Evolutionary conservation across 208 protist species (phyloP).

Genomic region (Leishmania gerbilli): DNA sequence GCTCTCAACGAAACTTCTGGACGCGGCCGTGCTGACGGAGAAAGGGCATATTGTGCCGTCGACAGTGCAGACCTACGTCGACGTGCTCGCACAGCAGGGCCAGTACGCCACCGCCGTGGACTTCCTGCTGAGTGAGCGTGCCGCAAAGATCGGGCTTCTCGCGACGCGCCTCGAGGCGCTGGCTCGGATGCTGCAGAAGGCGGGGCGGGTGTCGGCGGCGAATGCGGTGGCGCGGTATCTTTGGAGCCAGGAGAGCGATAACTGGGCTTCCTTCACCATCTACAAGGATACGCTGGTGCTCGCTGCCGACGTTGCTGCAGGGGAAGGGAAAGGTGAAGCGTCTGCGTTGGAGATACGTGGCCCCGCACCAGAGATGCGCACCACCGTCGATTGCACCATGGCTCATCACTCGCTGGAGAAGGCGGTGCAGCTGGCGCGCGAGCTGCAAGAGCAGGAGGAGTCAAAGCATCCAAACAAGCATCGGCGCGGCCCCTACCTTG

Average conservation of each 20-base stretch:
- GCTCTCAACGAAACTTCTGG: slow-evolving; percentile 70
- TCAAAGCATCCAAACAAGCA: slow-evolving; percentile 35
- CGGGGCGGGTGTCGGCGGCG: slow-evolving; percentile 43
- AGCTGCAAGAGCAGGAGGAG: slow-evolving; percentile 36
- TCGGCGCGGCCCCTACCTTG: slow-evolving; percentile 78
- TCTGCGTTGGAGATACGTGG: slow-evolving; percentile 25
- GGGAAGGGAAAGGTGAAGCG: not conserved
- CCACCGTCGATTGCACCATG: slow-evolving; percentile 39
- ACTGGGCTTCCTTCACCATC: slow-evolving; percentile 70
- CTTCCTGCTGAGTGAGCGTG: slow-evolving; percentile 64
- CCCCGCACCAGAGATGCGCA: slow-evolving; percentile 31
- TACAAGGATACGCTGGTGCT: slow-evolving; percentile 65
- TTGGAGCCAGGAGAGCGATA: slow-evolving; percentile 71
- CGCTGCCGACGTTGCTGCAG: not conserved
- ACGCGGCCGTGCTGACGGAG: slow-evolving; percentile 61
- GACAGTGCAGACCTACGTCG: slow-evolving; percentile 77
- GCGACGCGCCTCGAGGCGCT: slow-evolving; percentile 80
- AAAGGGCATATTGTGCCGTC: slow-evolving; percentile 59
- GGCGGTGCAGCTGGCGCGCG: slow-evolving; percentile 51
- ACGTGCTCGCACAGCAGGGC: slow-evolving; percentile 75
- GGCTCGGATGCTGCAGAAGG: slow-evolving; percentile 37
- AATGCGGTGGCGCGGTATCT: slow-evolving; percentile 66
- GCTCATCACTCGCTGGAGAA: slow-evolving; percentile 47
- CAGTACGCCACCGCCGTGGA: slow-evolving; percentile 53
- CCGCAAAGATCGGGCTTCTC: slow-evolving; percentile 66